Conservation (phyloP, 139 green algal species). For the Auxenochlorella pyrenoidosa region DNA sequence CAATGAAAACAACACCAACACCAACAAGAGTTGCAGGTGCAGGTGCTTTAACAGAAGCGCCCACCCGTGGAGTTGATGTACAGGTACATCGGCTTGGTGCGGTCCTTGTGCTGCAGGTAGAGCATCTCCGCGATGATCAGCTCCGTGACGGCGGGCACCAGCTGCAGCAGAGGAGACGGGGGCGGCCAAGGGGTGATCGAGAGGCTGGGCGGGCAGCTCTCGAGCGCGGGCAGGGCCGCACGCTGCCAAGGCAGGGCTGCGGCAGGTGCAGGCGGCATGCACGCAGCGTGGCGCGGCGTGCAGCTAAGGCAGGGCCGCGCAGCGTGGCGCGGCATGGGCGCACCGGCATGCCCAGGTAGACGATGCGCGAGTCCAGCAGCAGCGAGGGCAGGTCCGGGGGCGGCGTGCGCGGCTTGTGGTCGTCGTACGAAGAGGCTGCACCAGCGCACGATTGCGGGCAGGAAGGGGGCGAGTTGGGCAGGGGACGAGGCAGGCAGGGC, state of each 20-base stretch:
- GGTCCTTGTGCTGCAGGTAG: constrained; percentile 94
- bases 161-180: constrained; percentile 58
- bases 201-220: too few relatives aligned
- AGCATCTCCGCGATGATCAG: constrained; percentile 98
- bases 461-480: too few relatives aligned
- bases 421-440: constrained; percentile 48
- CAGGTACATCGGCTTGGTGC: constrained; percentile 83
- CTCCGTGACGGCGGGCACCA: constrained; percentile 98
- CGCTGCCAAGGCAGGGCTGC: too few relatives aligned
- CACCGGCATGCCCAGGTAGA: constrained; percentile 96
- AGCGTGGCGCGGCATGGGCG: too few relatives aligned
- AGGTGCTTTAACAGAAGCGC: constrained; percentile 29
- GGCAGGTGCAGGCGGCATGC: too few relatives aligned
- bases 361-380: constrained; percentile 96
- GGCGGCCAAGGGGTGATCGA: not conserved
- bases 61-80: constrained; percentile 97
- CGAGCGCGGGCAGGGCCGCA: too few relatives aligned
- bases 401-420: constrained; percentile 67
- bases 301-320: too few relatives aligned
- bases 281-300: too few relatives aligned
- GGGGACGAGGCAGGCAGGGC: too few relatives aligned
- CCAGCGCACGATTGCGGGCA: too few relatives aligned
- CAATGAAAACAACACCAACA: too few relatives aligned
- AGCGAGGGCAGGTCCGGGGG: constrained; percentile 97
- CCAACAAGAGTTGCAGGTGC: not conserved